Evolutionary conservation across 1,139 yeast genomes (phyloP).

Genomic region (Debaryomyces subglobosus): DNA sequence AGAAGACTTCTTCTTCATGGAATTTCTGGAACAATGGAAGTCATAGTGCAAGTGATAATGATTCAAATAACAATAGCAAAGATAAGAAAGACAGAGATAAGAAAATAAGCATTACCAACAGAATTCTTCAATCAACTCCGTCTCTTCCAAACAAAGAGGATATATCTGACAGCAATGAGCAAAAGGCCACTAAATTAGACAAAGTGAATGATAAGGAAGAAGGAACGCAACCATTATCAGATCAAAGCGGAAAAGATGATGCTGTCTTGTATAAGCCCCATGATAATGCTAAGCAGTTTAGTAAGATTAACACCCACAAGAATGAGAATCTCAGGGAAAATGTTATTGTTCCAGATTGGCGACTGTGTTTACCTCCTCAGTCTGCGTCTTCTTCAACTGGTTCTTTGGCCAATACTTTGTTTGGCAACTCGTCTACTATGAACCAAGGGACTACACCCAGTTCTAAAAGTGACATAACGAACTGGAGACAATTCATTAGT

Average conservation of each 20-base stretch:
- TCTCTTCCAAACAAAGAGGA: conserved; percentile 27
- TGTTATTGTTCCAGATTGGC: conserved; percentile 50
- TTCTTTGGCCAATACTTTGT: conserved; percentile 16
- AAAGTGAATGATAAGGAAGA: conserved; percentile 45
- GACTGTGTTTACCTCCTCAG: conserved; percentile 39
- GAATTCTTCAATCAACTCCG: conserved; percentile 39
- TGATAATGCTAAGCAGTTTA: conserved; percentile 44
- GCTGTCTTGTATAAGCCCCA: conserved; percentile 54
- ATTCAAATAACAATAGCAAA: conserved; percentile 12
- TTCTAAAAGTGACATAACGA: conserved; percentile 33
- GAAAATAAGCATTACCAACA: conserved; percentile 28
- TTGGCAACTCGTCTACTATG: conserved; percentile 33
- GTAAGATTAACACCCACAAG: conserved; percentile 48
- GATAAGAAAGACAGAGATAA: conserved; percentile 16
- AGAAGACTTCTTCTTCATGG: conserved; percentile 34
- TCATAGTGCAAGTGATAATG: conserved; percentile 13
- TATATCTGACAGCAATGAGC: conserved; percentile 9
- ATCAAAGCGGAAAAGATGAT: conserved; percentile 32
- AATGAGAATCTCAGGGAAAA: conserved; percentile 48
- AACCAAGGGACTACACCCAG: conserved; percentile 19
- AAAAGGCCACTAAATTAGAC: conserved; percentile 57
- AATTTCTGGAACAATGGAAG: conserved; percentile 37
- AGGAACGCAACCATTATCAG: conserved; percentile 22
- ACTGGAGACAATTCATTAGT: conserved; percentile 41
- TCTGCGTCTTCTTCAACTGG: conserved; percentile 17